Base-by-base conservation (phyloP, 495 filamentous ascomycete species). In the Staphylotrichum longicolle region DNA sequence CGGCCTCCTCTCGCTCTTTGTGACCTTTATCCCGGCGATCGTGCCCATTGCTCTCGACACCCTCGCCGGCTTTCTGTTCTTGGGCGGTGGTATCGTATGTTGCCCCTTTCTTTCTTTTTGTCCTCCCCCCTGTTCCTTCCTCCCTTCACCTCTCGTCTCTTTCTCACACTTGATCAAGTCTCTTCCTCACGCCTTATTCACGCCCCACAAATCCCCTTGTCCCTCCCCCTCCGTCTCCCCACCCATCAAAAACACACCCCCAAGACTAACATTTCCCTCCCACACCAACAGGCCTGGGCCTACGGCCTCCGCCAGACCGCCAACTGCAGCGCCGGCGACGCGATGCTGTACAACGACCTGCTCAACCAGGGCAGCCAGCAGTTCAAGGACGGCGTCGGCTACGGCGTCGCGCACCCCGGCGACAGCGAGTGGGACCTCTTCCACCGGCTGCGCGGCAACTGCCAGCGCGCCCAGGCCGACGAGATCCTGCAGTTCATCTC, bases 41-140 rank as follows among this genome's bases (percentile, higher is more conserved):
- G 66, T 77, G 6, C 66, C 73, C 5, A 65, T 79, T 49, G 72
- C 59, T 0, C 63, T 80, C 1, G 83, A 85, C 65, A 79, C 65
- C 0, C 40, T 85, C 0, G 68, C 76, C 0, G 61, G 66, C 1
- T 54, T 82, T 14, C 72, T 83, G 37, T 74, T 81, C 44, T 68
- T 85, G 4, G 81, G 77, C 11, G 81, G 77, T 39, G 84, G 76
- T 20, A 78, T 84, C 55, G 83, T 85, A 78, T 65, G 84, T 81
- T 10, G 8, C n/a, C n/a, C 14, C 50, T 8, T 9, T 27, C 15
- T n/a, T 30, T 40, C 30, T 7, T n/a, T n/a, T 51, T 32, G 20
- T 27, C 20, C 0, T 27, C 20, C 20, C 8, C 20, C 10, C 37
- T 10, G 34, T n/a, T 27, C 7, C 32, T 27, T 10, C 10, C 7